Evolutionary conservation across 2,329 filamentous ascomycete genomes (phyloP).

Genomic region (Colletotrichum orchidophilum): DNA sequence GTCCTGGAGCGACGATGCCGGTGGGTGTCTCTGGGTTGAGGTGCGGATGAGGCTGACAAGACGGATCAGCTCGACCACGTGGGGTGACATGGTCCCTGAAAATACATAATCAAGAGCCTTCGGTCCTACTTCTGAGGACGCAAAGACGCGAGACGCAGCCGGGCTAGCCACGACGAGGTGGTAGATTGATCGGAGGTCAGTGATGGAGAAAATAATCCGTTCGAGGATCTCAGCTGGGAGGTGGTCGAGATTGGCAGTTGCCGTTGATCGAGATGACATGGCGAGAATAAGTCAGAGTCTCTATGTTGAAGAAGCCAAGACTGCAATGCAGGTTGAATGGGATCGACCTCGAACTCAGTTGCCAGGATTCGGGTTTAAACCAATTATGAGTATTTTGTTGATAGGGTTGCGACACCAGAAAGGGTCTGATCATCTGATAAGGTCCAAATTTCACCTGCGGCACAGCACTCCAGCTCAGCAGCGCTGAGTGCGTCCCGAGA

Average conservation of each 20-base stretch:
- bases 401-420: too few relatives aligned
- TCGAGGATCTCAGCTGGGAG: constrained; percentile 8
- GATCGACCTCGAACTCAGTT: not conserved
- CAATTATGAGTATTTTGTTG: not conserved
- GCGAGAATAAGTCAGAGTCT: not conserved
- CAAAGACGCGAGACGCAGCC: not conserved
- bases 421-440: too few relatives aligned
- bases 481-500: not conserved
- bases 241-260: not conserved
- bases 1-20: not conserved
- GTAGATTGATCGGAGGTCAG: constrained; percentile 6
- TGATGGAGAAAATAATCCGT: not conserved
- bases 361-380: not conserved
- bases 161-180: constrained; percentile 1
- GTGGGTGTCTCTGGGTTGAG: not conserved
- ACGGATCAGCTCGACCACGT: not conserved
- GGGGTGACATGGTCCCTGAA: not conserved
- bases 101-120: constrained; percentile 1
- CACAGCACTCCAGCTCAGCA: not conserved
- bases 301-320: not conserved
- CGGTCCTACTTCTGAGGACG: too few relatives aligned
- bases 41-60: constrained; percentile 7
- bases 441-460: not conserved
- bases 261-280: not conserved
- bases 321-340: too few relatives aligned